phyloP scores from a whole-genome alignment of 1,139 yeast genomes.

The Geotrichum macrosporum region DNA sequence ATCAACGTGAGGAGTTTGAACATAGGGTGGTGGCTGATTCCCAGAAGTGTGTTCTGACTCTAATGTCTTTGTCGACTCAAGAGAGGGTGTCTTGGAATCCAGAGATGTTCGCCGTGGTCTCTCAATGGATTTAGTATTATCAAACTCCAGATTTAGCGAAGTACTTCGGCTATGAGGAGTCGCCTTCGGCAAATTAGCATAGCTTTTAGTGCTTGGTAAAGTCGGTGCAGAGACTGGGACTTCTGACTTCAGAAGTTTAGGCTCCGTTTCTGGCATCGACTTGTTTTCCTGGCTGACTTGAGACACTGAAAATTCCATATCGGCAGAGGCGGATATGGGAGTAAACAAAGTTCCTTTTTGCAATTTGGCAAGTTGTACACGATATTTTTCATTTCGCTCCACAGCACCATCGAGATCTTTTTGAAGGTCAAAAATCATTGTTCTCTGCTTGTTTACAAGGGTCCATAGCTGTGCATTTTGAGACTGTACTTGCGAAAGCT shows the following conservation, averaged over 20 bases:
- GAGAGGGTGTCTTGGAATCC: neutral
- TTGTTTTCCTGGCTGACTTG: neutral
- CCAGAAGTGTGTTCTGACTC: neutral
- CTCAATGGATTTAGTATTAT: neutral
- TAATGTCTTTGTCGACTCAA: neutral
- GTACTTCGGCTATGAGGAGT: neutral
- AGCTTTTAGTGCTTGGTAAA: neutral
- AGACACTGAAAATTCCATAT: neutral
- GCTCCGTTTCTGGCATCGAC: neutral
- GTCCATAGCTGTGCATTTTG: conserved; percentile 35
- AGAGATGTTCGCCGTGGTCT: neutral
- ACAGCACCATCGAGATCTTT: conserved; percentile 30
- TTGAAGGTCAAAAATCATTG: conserved; percentile 34
- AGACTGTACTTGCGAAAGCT: conserved; percentile 26
- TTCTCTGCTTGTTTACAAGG: conserved; percentile 33
- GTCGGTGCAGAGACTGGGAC: neutral
- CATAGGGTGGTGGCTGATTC: neutral
- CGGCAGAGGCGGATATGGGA: neutral
- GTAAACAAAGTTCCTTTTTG: conserved; percentile 1
- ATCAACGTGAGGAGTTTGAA: neutral
- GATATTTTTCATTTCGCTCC: conserved; percentile 26
- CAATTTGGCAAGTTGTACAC: conserved; percentile 5
- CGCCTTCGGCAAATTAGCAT: no score
- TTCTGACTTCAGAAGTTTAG: neutral
- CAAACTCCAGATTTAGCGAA: neutral